These are phyloP conservation scores for Hirschfeldia incana DNA, from an alignment of 345 rosid genomes.

Conservation along the genomic window DNA sequence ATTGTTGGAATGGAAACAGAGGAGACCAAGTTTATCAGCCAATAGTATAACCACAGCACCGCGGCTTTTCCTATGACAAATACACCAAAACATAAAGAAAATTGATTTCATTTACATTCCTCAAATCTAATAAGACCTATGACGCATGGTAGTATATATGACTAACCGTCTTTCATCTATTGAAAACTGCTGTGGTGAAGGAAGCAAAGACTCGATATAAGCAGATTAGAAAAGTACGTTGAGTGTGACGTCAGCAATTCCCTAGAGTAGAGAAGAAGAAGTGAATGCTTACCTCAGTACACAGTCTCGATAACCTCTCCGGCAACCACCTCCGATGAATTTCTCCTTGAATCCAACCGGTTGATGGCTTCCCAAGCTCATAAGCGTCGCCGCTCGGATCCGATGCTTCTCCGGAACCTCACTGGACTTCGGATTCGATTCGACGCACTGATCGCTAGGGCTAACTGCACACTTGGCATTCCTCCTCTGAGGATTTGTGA, in stretches of 20 bases:
- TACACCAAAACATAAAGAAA: slow-evolving; percentile 12
- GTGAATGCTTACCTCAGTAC: slow-evolving; percentile 52
- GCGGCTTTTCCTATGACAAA: slow-evolving; percentile 22
- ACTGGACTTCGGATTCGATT: no score
- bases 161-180: slow-evolving; percentile 18
- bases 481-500: slow-evolving; percentile 74
- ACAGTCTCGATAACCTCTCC: slow-evolving; percentile 35
- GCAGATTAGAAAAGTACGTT: neutral
- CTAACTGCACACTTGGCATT: no score
- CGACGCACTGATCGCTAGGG: no score
- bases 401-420: slow-evolving; percentile 55
- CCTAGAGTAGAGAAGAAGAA: slow-evolving; percentile 5
- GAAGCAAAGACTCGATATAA: neutral
- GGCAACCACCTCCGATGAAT: slow-evolving; percentile 69
- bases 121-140: neutral
- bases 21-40: neutral
- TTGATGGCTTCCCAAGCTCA: slow-evolving; percentile 65
- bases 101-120: slow-evolving; percentile 31
- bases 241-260: slow-evolving; percentile 8
- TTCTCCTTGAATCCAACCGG: slow-evolving; percentile 54
- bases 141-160: neutral
- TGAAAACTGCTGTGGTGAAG: neutral
- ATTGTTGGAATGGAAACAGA: neutral
- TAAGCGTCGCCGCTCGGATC: slow-evolving; percentile 78
- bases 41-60: slow-evolving; percentile 16